A percentile compares a stretch with the other conserved stretches of the same genome.
These are phyloP conservation scores for Sechiopsis laciniata DNA, from an alignment of 306 rosid genomes.

Conservation along the genomic window DNA sequence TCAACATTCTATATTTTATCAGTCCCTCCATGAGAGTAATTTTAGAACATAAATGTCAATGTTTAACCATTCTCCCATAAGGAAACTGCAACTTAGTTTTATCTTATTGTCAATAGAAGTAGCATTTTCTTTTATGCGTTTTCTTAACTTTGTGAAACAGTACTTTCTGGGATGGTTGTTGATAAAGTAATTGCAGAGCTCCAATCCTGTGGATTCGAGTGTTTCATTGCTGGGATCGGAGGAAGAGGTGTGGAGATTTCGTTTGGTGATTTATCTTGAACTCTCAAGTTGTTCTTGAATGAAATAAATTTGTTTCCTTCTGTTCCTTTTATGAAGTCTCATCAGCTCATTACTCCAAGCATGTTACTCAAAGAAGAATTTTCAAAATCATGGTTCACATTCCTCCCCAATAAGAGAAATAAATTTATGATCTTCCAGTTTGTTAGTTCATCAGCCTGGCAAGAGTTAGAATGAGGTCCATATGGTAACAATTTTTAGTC, in stretches of 20 bases:
- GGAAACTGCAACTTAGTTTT: background rate
- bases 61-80: background rate
- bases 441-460: background rate
- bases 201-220: slow-evolving; percentile 78
- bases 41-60: background rate
- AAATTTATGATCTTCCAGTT: background rate
- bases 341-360: background rate
- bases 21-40: background rate
- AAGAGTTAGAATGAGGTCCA: background rate
- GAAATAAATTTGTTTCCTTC: background rate
- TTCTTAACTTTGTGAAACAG: slow-evolving; percentile 59
- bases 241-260: slow-evolving; percentile 67
- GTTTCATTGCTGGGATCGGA: slow-evolving; percentile 70
- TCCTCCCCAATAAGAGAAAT: background rate
- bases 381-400: background rate
- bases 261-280: slow-evolving; percentile 52
- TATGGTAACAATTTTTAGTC: background rate
- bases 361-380: background rate
- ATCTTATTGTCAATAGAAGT: background rate
- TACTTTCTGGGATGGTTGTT: slow-evolving; percentile 65
- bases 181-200: slow-evolving; percentile 67
- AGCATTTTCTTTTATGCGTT: slow-evolving; percentile 16
- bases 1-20: background rate
- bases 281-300: background rate
- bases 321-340: background rate